Conservation (phyloP, 2,329 filamentous ascomycete species). For the Basipetospora chlamydospora region DNA sequence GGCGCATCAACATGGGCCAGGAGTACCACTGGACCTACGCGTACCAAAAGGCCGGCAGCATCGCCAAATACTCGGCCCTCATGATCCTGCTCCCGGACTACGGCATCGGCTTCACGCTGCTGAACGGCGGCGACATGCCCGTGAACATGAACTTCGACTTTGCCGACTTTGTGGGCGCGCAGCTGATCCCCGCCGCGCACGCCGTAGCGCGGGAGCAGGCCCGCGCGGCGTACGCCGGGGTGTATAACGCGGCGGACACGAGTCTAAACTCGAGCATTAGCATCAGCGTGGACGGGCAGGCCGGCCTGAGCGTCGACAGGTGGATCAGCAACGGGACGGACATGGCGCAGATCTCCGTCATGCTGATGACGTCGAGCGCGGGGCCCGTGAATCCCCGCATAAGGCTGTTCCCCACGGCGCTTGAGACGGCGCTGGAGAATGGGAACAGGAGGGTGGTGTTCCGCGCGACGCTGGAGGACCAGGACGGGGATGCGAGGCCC, state of each 20-base stretch:
- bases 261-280: slow-evolving; percentile 2
- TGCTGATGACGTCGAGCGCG: background rate
- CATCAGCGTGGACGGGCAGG: slow-evolving; percentile 2
- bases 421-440: slow-evolving; percentile 3
- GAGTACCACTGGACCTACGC: slow-evolving; percentile 6
- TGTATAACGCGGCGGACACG: background rate
- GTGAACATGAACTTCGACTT: slow-evolving; percentile 7
- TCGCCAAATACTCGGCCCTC: slow-evolving; percentile 6
- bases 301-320: slow-evolving; percentile 1
- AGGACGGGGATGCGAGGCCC: background rate
- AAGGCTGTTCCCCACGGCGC: slow-evolving; percentile 1
- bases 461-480: slow-evolving; percentile 4
- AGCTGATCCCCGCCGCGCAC: slow-evolving; percentile 4
- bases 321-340: slow-evolving; percentile 6
- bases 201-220: background rate
- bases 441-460: slow-evolving; percentile 1
- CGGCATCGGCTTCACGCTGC: slow-evolving; percentile 5
- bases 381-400: slow-evolving; percentile 3
- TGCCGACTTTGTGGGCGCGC: slow-evolving; percentile 3
- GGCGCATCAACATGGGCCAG: slow-evolving; percentile 7
- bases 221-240: slow-evolving; percentile 1
- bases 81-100: slow-evolving; percentile 7
- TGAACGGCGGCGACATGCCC: slow-evolving; percentile 5
- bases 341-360: slow-evolving; percentile 1
- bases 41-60: slow-evolving; percentile 6